Conservation (phyloP, 495 filamentous ascomycete species). For the Aspergillus sparsus region DNA sequence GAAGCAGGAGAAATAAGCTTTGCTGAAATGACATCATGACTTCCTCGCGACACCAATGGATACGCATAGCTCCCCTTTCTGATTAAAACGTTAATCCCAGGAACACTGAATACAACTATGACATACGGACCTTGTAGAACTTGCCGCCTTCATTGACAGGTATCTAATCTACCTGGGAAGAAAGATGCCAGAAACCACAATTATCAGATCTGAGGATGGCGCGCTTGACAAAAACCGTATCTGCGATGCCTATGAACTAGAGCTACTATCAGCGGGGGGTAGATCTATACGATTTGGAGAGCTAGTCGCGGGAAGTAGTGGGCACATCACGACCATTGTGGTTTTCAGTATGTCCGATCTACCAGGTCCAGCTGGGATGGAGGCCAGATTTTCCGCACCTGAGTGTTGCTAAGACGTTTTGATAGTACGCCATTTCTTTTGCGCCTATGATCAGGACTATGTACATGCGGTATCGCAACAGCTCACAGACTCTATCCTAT, state of each 20-base stretch:
- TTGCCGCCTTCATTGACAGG: no score
- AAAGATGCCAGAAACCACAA: not conserved
- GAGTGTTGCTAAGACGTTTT: not conserved
- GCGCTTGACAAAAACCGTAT: not conserved
- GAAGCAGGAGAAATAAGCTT: no score
- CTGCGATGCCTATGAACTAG: conserved; percentile 37
- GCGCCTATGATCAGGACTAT: conserved; percentile 32
- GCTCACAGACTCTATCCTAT: conserved; percentile 25
- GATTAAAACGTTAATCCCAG: no score
- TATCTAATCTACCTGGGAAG: not conserved
- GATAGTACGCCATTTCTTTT: conserved; percentile 34
- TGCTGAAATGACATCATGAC: no score
- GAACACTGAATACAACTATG: no score
- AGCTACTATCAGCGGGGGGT: conserved; percentile 22
- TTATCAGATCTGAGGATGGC: not conserved
- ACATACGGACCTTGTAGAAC: no score
- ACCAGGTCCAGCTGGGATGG: not conserved
- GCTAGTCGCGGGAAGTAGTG: conserved; percentile 27
- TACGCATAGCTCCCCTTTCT: no score
- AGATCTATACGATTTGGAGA: conserved; percentile 28
- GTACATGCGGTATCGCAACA: conserved; percentile 24
- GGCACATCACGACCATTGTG: conserved; percentile 27
- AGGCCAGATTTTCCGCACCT: no score
- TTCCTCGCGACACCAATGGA: no score
- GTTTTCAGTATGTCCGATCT: conserved; percentile 22